Evolutionary conservation across 2,329 filamentous ascomycete species (phyloP).

Genomic region (Leptosphaerulina australis): DNA sequence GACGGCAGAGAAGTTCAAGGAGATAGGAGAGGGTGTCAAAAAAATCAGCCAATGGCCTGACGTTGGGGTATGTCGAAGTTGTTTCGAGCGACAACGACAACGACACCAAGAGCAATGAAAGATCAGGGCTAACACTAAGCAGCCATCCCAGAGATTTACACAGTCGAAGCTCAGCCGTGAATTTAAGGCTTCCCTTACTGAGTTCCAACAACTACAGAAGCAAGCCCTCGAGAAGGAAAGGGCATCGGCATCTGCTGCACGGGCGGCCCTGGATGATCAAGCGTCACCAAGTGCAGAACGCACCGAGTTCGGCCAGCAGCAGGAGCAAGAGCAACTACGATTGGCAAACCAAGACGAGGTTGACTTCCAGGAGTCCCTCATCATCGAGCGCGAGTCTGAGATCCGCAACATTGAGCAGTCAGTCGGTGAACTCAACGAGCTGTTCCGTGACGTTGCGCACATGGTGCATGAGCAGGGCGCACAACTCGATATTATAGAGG

Average conservation of each 20-base stretch:
- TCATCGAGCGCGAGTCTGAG: constrained; percentile 94
- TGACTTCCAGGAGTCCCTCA: constrained; percentile 94
- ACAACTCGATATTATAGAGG: constrained; percentile 82
- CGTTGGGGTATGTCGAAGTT: constrained; percentile 69
- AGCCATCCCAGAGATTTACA: constrained; percentile 96
- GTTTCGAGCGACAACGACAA: too few relatives aligned
- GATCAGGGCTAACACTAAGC: constrained; percentile 21
- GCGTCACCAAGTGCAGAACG: constrained; percentile 52
- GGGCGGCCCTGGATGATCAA: constrained; percentile 74
- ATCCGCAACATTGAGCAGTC: constrained; percentile 98
- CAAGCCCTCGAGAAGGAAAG: constrained; percentile 91
- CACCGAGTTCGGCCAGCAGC: constrained; percentile 56
- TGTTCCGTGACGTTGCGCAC: constrained; percentile 97
- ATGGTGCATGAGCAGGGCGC: constrained; percentile 95
- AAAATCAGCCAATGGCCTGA: constrained; percentile 76
- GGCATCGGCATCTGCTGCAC: constrained; percentile 80
- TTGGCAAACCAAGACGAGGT: constrained; percentile 92
- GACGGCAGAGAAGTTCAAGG: constrained; percentile 83
- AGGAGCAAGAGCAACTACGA: constrained; percentile 72
- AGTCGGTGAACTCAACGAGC: constrained; percentile 91
- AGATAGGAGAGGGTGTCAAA: constrained; percentile 92
- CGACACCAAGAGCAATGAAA: too few relatives aligned
- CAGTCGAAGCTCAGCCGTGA: constrained; percentile 94
- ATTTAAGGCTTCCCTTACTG: constrained; percentile 84
- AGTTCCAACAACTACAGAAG: constrained; percentile 92